A percentile compares a stretch with the other conserved stretches of the same genome.
phyloP scores from a whole-genome alignment of 768 basidiomycete genomes.

The Amanita pallidorosea region DNA sequence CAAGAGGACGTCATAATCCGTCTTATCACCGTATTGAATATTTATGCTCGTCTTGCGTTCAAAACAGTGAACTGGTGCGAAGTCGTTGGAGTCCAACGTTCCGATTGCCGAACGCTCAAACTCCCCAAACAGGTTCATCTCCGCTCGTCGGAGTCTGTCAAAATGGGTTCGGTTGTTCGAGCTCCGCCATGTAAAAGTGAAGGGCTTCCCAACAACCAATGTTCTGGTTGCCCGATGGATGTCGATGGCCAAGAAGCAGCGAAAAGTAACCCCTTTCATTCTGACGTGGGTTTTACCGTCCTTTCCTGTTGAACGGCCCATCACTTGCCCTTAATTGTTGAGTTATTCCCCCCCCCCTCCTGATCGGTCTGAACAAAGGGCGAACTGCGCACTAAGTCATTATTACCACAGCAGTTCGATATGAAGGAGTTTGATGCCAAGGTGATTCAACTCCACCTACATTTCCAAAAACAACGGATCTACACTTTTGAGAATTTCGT shows the following conservation, averaged over 20 bases:
- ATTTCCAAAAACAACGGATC: no score
- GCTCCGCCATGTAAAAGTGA: background rate
- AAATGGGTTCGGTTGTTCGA: background rate
- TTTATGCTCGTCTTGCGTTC: background rate
- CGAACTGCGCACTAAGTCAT: no score
- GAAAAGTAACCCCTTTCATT: background rate
- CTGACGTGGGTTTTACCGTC: no score
- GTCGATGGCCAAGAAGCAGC: background rate
- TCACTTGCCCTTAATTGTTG: no score
- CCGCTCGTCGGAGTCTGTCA: background rate
- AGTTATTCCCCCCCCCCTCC: no score
- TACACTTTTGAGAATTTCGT: no score
- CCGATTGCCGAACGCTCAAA: background rate
- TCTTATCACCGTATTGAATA: background rate
- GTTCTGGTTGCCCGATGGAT: background rate
- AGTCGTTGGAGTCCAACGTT: background rate
- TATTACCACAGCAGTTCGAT: no score
- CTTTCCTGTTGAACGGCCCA: no score
- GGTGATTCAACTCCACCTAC: no score
- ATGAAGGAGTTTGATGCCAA: no score
- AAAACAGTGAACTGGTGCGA: constrained; percentile 1
- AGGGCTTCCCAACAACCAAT: background rate
- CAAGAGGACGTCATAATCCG: background rate
- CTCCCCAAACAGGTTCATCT: background rate
- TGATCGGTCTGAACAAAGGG: no score